Evolutionary conservation across 2,329 filamentous ascomycete species (phyloP), one percentile per base, ranked within the genome.

Genomic region (Fusarium tupiense): DNA sequence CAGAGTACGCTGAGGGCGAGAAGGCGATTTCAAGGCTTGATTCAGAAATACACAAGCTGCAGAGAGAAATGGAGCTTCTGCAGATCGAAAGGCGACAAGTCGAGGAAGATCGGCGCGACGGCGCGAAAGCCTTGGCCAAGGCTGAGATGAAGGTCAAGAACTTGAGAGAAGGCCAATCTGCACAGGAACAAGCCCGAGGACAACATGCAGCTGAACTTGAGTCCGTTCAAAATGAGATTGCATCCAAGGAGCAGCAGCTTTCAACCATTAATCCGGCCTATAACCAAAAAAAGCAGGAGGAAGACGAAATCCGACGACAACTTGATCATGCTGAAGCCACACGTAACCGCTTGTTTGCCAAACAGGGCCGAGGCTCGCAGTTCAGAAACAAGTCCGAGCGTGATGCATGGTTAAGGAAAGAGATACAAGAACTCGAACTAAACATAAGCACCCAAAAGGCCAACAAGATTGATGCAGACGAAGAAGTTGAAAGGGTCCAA

Each of bases 331-430:
- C 93, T 1, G 93, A 97, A 78, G 92, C 92, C 13, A 88, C 90
- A 10, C 89, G 94, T 47, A 91, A 93, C 73, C 91, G 95, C 43
- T 88, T 99, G 13, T 94, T 97, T 80, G 94, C 93, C 58, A 99
- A 99, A 82, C 96, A 99, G 83, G 94, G 93, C 49, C 92, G 96
- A 52, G 95, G 93, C 74, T 92, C 93, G 24, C 93, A 94, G 71
- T 99, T 98, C 83, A 93, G 89, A 79, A 97, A 91, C 81, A 98
- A 98, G 85, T 89, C 90, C 14, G 94, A 98, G 80, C 92, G 97
- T 49, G 96, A 99, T 81, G 89, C 90, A 41, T 98, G 91, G 87
- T 86, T 99, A 57, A 91, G 90, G 69, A 88, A 90, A 71, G 93
- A 98, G 82, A 94, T 98, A 64, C 88, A 93, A 50, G 93, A 97